Evolutionary conservation across 306 rosid species (phyloP).

Genomic region (Cucurbita ficifolia): DNA sequence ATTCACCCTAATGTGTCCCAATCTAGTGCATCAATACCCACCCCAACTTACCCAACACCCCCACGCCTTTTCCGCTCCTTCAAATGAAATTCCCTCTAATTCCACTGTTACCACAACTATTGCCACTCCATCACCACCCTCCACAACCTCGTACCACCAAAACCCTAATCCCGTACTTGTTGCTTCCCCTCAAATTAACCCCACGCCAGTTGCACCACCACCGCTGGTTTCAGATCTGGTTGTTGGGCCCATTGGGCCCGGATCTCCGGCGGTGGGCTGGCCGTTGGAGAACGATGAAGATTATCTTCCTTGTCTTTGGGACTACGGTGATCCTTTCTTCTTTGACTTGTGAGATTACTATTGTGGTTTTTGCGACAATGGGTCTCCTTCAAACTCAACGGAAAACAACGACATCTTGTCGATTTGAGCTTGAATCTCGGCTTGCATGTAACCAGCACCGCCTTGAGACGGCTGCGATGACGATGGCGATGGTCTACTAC

Average conservation of each 20-base stretch:
- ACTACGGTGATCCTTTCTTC: constrained; percentile 59
- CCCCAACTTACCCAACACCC: background rate
- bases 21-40: constrained; percentile 10
- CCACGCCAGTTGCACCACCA: constrained; percentile 10
- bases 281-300: constrained; percentile 38
- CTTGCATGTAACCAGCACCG: background rate
- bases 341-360: constrained; percentile 28
- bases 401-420: no score
- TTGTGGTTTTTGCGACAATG: background rate
- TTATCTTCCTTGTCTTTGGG: constrained; percentile 45
- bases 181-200: constrained; percentile 2
- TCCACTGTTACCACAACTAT: background rate
- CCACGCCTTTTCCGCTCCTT: background rate
- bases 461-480: background rate
- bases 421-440: background rate
- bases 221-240: constrained; percentile 27
- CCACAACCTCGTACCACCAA: background rate
- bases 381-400: background rate
- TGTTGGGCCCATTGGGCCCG: constrained; percentile 19
- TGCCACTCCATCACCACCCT: background rate
- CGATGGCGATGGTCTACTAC: background rate
- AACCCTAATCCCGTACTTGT: background rate
- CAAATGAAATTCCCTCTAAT: background rate
- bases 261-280: constrained; percentile 49
- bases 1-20: constrained; percentile 12